These are phyloP conservation scores for Debaryomyces prosopidis DNA, from an alignment of 805 yeast genomes.

Conservation along the genomic window DNA sequence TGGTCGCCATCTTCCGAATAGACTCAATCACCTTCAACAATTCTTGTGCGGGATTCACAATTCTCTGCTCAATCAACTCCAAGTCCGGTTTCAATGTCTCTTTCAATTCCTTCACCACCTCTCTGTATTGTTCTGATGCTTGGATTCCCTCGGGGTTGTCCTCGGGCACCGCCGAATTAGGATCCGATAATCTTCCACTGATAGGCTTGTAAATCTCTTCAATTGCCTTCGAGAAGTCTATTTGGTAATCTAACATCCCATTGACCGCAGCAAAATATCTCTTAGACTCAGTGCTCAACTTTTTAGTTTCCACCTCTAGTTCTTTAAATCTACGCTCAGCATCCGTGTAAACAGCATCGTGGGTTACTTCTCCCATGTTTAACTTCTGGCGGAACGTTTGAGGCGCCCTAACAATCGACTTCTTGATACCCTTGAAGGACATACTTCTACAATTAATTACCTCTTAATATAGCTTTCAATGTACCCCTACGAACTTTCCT, in stretches of 20 bases:
- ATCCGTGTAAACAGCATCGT: slow-evolving; percentile 86
- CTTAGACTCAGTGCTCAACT: slow-evolving; percentile 84
- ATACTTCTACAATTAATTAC: slow-evolving; percentile 30
- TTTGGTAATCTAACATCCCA: slow-evolving; percentile 90
- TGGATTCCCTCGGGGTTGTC: slow-evolving; percentile 96
- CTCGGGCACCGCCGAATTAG: slow-evolving; percentile 80
- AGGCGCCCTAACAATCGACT: slow-evolving; percentile 84
- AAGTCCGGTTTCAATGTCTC: slow-evolving; percentile 87
- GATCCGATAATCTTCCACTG: slow-evolving; percentile 88
- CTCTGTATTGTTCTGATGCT: slow-evolving; percentile 91
- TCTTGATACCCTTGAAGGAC: slow-evolving; percentile 88
- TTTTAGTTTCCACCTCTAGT: slow-evolving; percentile 84
- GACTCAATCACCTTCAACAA: slow-evolving; percentile 75
- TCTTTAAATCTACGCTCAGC: slow-evolving; percentile 97
- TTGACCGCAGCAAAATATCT: slow-evolving; percentile 89
- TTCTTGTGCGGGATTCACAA: slow-evolving; percentile 91
- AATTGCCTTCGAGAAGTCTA: slow-evolving; percentile 92
- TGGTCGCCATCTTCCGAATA: slow-evolving; percentile 90
- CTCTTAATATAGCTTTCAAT: not conserved
- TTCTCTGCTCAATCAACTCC: slow-evolving; percentile 85
- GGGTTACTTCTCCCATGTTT: slow-evolving; percentile 68
- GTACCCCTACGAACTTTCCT: not conserved
- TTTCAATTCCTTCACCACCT: slow-evolving; percentile 82
- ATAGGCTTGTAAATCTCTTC: slow-evolving; percentile 97
- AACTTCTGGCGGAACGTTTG: slow-evolving; percentile 87